These are phyloP conservation scores for Macrophomina pseudophaseolina DNA, from an alignment of 2,329 filamentous ascomycete genomes.

Conservation along the genomic window DNA sequence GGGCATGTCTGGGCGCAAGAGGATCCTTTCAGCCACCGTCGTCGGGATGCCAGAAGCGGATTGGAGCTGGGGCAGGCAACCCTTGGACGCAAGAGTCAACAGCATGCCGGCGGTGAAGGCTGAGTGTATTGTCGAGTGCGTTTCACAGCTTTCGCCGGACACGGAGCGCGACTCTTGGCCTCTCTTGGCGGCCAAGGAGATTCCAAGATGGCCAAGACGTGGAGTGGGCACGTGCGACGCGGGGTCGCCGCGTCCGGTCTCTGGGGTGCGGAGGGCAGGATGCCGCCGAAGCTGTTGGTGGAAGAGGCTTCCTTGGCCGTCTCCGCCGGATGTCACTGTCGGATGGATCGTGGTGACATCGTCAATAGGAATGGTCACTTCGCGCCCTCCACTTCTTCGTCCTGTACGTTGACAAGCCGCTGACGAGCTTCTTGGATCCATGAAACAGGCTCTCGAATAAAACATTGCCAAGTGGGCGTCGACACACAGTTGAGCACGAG, in stretches of 20 bases:
- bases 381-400: too few relatives aligned
- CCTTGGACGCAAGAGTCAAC: conserved; percentile 7
- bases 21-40: conserved; percentile 20
- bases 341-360: not conserved
- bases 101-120: conserved; percentile 10
- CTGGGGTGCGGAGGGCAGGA: conserved; percentile 17
- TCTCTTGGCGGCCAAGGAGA: not conserved
- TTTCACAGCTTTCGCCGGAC: conserved; percentile 10
- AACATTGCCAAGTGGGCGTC: not conserved
- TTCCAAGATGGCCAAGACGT: conserved; percentile 6
- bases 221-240: conserved; percentile 9
- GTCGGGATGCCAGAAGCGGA: conserved; percentile 12
- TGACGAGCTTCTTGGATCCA: not conserved
- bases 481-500: not conserved
- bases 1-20: not conserved
- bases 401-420: not conserved
- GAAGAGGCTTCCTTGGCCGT: not conserved
- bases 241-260: conserved; percentile 8
- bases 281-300: not conserved
- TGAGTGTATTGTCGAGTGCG: not conserved
- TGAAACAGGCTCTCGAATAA: not conserved
- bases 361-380: not conserved
- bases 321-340: conserved; percentile 5
- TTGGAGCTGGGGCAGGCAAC: conserved; percentile 11
- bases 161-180: conserved; percentile 7